These are phyloP conservation scores for Isatis tinctoria DNA, from an alignment of 345 rosid species.

Conservation along the genomic window DNA sequence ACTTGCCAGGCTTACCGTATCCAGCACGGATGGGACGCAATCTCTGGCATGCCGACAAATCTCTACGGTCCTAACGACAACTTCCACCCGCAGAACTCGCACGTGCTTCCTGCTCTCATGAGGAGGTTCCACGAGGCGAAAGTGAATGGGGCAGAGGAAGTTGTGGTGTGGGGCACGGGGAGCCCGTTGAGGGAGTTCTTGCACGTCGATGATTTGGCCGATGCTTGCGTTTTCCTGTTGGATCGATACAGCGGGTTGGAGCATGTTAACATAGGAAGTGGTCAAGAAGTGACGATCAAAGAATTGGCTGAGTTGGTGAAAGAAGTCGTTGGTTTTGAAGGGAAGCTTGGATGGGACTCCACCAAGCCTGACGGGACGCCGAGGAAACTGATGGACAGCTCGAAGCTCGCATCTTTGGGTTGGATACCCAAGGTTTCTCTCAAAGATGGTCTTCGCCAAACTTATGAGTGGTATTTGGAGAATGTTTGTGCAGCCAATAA, in stretches of 20 bases:
- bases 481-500: slow-evolving; percentile 43
- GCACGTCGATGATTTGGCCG: slow-evolving; percentile 95
- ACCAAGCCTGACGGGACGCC: slow-evolving; percentile 94
- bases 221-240: slow-evolving; percentile 77
- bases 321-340: slow-evolving; percentile 84
- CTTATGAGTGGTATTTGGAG: slow-evolving; percentile 87
- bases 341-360: slow-evolving; percentile 79
- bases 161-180: slow-evolving; percentile 96
- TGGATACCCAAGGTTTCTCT: slow-evolving; percentile 74
- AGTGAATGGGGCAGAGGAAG: slow-evolving; percentile 56
- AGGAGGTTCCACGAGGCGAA: slow-evolving; percentile 90
- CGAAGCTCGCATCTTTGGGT: slow-evolving; percentile 68
- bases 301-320: slow-evolving; percentile 89
- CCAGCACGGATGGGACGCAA: slow-evolving; percentile 75
- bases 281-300: slow-evolving; percentile 83
- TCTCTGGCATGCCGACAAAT: slow-evolving; percentile 94
- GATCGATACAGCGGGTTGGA: slow-evolving; percentile 68
- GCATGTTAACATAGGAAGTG: slow-evolving; percentile 90
- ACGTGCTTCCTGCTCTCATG: slow-evolving; percentile 89
- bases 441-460: slow-evolving; percentile 73
- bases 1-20: slow-evolving; percentile 89
- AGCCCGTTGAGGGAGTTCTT: slow-evolving; percentile 92
- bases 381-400: slow-evolving; percentile 92
- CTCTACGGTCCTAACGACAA: slow-evolving; percentile 85
- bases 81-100: slow-evolving; percentile 92